Evolutionary conservation across 2,329 filamentous ascomycete genomes (phyloP).

Genomic region (Penicillium sp.): DNA sequence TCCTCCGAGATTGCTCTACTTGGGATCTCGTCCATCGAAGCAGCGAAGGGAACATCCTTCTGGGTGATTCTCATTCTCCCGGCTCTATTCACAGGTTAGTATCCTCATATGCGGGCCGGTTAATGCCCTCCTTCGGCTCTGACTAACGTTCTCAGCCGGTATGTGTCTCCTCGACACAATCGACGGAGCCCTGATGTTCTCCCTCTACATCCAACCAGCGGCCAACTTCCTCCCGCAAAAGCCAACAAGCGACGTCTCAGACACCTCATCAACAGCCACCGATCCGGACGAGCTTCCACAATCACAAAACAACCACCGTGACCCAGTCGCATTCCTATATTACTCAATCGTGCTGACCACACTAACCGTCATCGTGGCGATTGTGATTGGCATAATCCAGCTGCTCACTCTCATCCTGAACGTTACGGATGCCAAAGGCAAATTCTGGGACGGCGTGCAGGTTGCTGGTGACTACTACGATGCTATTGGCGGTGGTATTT

Average conservation of each 20-base stretch:
- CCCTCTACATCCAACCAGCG: constrained; percentile 62
- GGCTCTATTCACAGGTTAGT: constrained; percentile 68
- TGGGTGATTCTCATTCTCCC: constrained; percentile 95
- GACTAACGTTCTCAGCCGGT: constrained; percentile 48
- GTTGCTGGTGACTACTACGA: constrained; percentile 72
- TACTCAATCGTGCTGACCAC: constrained; percentile 82
- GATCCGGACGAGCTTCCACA: constrained; percentile 17
- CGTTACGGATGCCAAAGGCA: constrained; percentile 61
- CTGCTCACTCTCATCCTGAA: constrained; percentile 69
- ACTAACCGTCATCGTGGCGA: constrained; percentile 72
- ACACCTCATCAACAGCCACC: constrained; percentile 11
- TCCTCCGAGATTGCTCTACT: constrained; percentile 87
- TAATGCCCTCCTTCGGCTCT: not conserved
- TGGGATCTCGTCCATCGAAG: constrained; percentile 81
- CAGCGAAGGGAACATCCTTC: constrained; percentile 72
- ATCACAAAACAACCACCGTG: constrained; percentile 49
- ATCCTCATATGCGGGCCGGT: no score
- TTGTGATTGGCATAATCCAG: constrained; percentile 79
- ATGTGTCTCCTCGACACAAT: constrained; percentile 93
- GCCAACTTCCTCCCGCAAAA: constrained; percentile 33
- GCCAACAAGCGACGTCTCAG: constrained; percentile 13
- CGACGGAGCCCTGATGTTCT: constrained; percentile 91
- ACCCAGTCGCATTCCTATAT: constrained; percentile 82
- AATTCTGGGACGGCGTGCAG: constrained; percentile 85
- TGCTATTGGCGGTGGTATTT: constrained; percentile 76